A percentile compares a stretch with the other conserved stretches of the same genome.
Conservation (phyloP, 1,284 basidiomycete genomes). For the Fomitiporia mediterranea region DNA sequence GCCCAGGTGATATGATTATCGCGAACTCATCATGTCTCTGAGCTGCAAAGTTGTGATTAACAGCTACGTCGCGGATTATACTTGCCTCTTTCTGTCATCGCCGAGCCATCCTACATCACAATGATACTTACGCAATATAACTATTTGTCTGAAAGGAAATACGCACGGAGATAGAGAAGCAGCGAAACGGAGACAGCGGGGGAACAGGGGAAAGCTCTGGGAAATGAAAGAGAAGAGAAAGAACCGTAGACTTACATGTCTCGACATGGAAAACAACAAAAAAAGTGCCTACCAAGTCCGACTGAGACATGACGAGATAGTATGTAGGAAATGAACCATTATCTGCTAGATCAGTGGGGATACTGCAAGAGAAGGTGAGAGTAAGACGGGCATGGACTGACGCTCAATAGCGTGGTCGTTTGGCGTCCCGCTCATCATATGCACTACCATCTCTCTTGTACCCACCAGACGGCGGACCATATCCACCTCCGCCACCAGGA, state of each 20-base stretch:
- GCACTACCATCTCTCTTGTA: constrained; percentile 67
- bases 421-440: constrained; percentile 74
- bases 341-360: constrained; percentile 14
- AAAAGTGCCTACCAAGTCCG: constrained; percentile 18
- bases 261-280: constrained; percentile 14
- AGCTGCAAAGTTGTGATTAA: background rate
- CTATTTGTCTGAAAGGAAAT: background rate
- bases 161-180: constrained; percentile 1
- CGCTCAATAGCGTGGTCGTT: constrained; percentile 69
- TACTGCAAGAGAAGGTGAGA: background rate
- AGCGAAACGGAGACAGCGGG: background rate
- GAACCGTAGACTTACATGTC: constrained; percentile 18
- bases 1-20: background rate
- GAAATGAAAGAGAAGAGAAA: constrained; percentile 7
- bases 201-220: no score
- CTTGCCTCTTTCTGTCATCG: constrained; percentile 5
- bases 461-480: constrained; percentile 38
- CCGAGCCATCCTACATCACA: constrained; percentile 7
- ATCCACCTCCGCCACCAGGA: constrained; percentile 22
- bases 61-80: background rate
- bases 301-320: constrained; percentile 13
- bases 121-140: constrained; percentile 20
- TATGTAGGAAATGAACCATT: background rate
- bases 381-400: background rate
- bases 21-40: background rate